phyloP scores from a whole-genome alignment of 2,329 filamentous ascomycete species.

The Stagonosporopsis vannaccii region DNA sequence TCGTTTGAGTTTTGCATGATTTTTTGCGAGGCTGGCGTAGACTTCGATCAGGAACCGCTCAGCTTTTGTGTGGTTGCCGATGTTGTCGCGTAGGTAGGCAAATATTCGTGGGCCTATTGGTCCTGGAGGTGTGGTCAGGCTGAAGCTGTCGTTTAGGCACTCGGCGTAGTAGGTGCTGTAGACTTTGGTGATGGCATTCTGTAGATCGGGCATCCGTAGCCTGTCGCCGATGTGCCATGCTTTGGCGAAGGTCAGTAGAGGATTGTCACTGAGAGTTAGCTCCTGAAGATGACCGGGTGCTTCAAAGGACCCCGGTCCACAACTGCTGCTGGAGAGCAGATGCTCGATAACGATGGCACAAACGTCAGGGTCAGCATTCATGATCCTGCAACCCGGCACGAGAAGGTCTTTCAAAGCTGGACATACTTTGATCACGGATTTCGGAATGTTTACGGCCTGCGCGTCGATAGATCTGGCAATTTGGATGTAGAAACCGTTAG shows the following conservation, averaged over 20 bases:
- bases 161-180: slow-evolving; percentile 8
- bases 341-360: slow-evolving; percentile 7
- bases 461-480: background rate
- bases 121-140: background rate
- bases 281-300: background rate
- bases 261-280: slow-evolving; percentile 8
- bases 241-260: slow-evolving; percentile 23
- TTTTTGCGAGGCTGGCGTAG: background rate
- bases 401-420: background rate
- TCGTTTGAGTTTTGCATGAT: background rate
- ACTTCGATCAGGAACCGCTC: slow-evolving; percentile 1
- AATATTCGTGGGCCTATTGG: background rate
- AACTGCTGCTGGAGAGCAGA: background rate
- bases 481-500: background rate
- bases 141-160: background rate
- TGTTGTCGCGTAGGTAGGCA: background rate
- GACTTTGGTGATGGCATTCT: slow-evolving; percentile 21
- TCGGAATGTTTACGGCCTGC: background rate
- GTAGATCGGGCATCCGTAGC: slow-evolving; percentile 17
- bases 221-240: slow-evolving; percentile 24
- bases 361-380: slow-evolving; percentile 2
- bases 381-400: slow-evolving; percentile 1
- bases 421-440: background rate
- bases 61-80: background rate
- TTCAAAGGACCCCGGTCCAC: background rate